Evolutionary conservation across 2,329 filamentous ascomycete species (phyloP).

Genomic region (Incumbomyces lentus): DNA sequence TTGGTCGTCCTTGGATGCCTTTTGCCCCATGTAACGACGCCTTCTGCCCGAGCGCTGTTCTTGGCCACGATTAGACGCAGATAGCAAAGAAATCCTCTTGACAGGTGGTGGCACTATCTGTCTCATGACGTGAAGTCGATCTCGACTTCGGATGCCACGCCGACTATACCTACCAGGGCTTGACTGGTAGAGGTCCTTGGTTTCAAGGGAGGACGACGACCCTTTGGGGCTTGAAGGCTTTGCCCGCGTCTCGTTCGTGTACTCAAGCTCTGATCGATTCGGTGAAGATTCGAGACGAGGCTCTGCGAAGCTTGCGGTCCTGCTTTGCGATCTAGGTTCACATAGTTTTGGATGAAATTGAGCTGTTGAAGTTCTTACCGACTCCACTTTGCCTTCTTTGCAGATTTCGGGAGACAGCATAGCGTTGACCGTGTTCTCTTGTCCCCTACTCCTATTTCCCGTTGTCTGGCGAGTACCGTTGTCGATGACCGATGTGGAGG

Average conservation of each 20-base stretch:
- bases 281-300: conserved; percentile 18
- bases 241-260: conserved; percentile 18
- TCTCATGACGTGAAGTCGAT: neutral
- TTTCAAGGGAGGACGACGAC: conserved; percentile 20
- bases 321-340: conserved; percentile 4
- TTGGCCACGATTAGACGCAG: conserved; percentile 12
- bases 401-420: neutral
- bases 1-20: conserved; percentile 9
- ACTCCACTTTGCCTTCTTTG: conserved; percentile 16
- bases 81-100: conserved; percentile 12
- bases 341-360: conserved; percentile 8
- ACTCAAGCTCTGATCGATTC: conserved; percentile 14
- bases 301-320: conserved; percentile 14
- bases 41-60: conserved; percentile 1
- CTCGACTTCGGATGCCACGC: conserved; percentile 1
- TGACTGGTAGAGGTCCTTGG: conserved; percentile 29
- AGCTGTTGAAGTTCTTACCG: conserved; percentile 18
- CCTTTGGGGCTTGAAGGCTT: conserved; percentile 8
- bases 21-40: conserved; percentile 10
- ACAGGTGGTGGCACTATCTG: conserved; percentile 4
- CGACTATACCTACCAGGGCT: conserved; percentile 22
- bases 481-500: no score
- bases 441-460: no score
- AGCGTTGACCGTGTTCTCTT: no score
- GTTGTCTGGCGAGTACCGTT: no score